phyloP scores from a whole-genome alignment of 495 filamentous ascomycete genomes.

The Cairneyella variabilis region DNA sequence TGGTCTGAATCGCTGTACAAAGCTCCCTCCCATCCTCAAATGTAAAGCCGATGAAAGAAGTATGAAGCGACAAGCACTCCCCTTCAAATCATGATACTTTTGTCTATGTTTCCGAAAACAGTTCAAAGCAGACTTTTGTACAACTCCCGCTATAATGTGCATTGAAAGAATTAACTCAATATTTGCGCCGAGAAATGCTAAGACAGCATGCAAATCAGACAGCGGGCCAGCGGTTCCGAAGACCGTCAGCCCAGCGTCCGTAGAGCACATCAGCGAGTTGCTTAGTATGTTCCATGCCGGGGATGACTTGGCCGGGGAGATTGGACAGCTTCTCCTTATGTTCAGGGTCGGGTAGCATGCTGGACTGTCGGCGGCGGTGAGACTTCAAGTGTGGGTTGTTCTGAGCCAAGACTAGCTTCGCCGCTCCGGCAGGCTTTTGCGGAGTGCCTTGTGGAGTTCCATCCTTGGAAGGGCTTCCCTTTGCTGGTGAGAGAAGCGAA shows the following conservation, averaged over 20 bases:
- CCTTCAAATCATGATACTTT: no score
- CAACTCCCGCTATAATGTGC: slow-evolving; percentile 7
- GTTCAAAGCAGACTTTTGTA: slow-evolving; percentile 17
- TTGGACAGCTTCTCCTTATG: slow-evolving; percentile 42
- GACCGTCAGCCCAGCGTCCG: slow-evolving; percentile 79
- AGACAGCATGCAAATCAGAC: slow-evolving; percentile 39
- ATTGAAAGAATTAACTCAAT: no score
- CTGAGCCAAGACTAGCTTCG: slow-evolving; percentile 71
- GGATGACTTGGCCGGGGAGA: slow-evolving; percentile 44
- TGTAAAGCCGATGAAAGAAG: no score
- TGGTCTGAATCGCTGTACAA: not conserved
- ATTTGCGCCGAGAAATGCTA: slow-evolving; percentile 11
- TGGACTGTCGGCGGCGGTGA: slow-evolving; percentile 66
- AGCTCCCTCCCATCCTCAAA: not conserved
- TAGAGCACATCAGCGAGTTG: slow-evolving; percentile 88
- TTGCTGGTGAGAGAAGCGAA: slow-evolving; percentile 35
- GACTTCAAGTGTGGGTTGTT: slow-evolving; percentile 83
- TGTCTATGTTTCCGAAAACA: no score
- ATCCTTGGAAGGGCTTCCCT: slow-evolving; percentile 32
- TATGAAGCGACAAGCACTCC: no score
- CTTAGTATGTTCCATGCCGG: slow-evolving; percentile 89
- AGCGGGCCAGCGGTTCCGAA: slow-evolving; percentile 73
- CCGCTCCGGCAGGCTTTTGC: slow-evolving; percentile 24
- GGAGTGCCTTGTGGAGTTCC: slow-evolving; percentile 24
- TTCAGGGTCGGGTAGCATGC: slow-evolving; percentile 34